Evolutionary conservation across 805 yeast genomes (phyloP), one percentile per base, ranked within the genome.

Genomic region (Kodamaea jinghongensis): DNA sequence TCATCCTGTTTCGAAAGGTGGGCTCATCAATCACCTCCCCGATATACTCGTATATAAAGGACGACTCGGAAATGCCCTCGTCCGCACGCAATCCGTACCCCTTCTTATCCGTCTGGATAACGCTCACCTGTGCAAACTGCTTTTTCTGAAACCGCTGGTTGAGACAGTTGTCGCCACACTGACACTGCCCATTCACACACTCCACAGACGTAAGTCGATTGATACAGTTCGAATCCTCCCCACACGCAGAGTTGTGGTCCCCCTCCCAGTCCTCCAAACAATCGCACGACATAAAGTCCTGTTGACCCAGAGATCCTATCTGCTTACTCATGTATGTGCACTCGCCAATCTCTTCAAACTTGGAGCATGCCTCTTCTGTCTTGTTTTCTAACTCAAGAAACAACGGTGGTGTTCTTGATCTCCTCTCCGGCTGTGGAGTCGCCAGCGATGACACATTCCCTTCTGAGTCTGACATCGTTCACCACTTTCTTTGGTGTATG

Each of bases 191-290:
- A 54, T 83, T 78, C 2, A 81, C 75, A 75, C 99, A 91, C 62
- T 91, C 99, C 35, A 91, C 89, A 28, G 89, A 84, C 0, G 98
- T 93, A 37, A 89, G 75, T 37, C 98, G 67, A 62, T 91, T 91
- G 52, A 93, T 89, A 74, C 99, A 91, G 58, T 84, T 89, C 11
- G 93, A 83, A 47, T 82, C 81, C 22, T 83, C 86, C 25, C 81
- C 86, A 72, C 99, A 91, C 1, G 97, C 95, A 10, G 54, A 34
- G 49, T 78, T 78, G 17, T 22, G 22, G 39, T 65, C 67, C 23
- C 58, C 52, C 9, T 44, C 52, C 73, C 73, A 68, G 13, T 70
- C 72, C 58, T 74, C 86, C 31, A 43, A 51, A 69, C 99, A 91
- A 56, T 89, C 97, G 70, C 99, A 91, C 11, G 90, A 78, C 93